phyloP scores from a whole-genome alignment of 2,329 filamentous ascomycete species.

The Phoma sp. region DNA sequence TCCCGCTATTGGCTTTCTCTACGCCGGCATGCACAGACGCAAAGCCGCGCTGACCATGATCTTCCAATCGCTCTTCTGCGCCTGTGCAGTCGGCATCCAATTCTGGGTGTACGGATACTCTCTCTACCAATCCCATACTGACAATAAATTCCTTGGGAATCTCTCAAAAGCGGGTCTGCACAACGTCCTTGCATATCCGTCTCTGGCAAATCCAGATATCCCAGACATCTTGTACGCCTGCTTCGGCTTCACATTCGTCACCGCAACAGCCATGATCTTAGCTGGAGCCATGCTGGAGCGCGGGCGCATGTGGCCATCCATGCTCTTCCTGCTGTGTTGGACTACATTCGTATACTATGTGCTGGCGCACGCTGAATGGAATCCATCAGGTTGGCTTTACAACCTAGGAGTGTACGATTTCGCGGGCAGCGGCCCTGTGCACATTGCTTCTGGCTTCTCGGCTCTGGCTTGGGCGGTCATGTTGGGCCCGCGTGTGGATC shows the following conservation, averaged over 20 bases:
- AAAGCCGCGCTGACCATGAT: slow-evolving; percentile 53
- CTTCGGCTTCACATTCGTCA: slow-evolving; percentile 46
- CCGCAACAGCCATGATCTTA: slow-evolving; percentile 42
- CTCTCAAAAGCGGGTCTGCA: slow-evolving; percentile 40
- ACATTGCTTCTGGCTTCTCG: slow-evolving; percentile 74
- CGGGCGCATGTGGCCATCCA: slow-evolving; percentile 36
- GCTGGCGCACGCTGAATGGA: slow-evolving; percentile 81
- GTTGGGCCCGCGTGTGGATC: slow-evolving; percentile 71
- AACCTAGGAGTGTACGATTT: slow-evolving; percentile 74
- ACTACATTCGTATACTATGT: slow-evolving; percentile 46
- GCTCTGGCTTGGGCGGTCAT: slow-evolving; percentile 76
- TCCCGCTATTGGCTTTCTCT: slow-evolving; percentile 43
- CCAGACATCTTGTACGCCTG: slow-evolving; percentile 43
- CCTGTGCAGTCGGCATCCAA: slow-evolving; percentile 54
- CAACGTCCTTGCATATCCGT: slow-evolving; percentile 38
- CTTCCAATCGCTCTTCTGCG: slow-evolving; percentile 56
- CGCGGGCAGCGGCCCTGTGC: slow-evolving; percentile 75
- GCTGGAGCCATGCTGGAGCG: slow-evolving; percentile 44
- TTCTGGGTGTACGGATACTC: slow-evolving; percentile 58
- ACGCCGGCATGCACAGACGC: slow-evolving; percentile 42
- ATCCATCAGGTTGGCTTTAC: slow-evolving; percentile 73
- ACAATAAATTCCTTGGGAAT: slow-evolving; percentile 37
- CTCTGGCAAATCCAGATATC: slow-evolving; percentile 41
- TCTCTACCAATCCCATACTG: slow-evolving; percentile 48
- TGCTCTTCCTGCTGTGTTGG: slow-evolving; percentile 45